Percentiles rank a stretch among this genome's conserved stretches.
phyloP scores from a whole-genome alignment of 768 basidiomycete species.

The Boletus rubescentipes region DNA sequence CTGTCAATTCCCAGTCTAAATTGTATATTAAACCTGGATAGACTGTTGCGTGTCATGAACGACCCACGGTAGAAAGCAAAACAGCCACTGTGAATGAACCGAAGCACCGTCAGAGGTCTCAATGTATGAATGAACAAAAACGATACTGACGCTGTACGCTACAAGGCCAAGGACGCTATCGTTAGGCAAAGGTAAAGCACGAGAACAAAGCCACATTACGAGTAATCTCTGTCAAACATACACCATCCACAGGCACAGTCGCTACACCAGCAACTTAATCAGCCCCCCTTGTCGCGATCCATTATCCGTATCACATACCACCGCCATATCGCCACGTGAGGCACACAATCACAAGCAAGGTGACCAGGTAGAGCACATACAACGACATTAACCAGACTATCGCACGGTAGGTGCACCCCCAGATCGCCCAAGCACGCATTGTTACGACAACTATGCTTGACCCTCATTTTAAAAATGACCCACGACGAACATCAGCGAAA shows the following conservation, averaged over 20 bases:
- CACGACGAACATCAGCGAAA: background rate
- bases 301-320: too few relatives aligned
- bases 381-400: background rate
- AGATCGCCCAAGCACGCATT: slow-evolving; percentile 21
- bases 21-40: too few relatives aligned
- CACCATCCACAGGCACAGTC: background rate
- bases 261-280: background rate
- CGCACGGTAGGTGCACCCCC: slow-evolving; percentile 12
- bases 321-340: too few relatives aligned
- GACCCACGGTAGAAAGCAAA: slow-evolving; percentile 9
- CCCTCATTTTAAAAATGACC: background rate
- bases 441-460: slow-evolving; percentile 17
- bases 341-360: background rate
- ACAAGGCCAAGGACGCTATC: background rate
- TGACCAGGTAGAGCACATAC: slow-evolving; percentile 6
- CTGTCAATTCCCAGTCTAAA: slow-evolving; percentile 8
- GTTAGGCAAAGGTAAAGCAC: background rate
- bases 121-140: background rate
- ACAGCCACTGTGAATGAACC: slow-evolving; percentile 7
- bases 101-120: background rate
- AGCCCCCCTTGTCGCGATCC: background rate
- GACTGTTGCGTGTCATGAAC: background rate
- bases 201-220: background rate
- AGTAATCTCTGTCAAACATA: background rate
- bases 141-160: slow-evolving; percentile 10